Evolutionary conservation across 805 yeast genomes (phyloP).

Genomic region (Wickerhamomyces mucosus): DNA sequence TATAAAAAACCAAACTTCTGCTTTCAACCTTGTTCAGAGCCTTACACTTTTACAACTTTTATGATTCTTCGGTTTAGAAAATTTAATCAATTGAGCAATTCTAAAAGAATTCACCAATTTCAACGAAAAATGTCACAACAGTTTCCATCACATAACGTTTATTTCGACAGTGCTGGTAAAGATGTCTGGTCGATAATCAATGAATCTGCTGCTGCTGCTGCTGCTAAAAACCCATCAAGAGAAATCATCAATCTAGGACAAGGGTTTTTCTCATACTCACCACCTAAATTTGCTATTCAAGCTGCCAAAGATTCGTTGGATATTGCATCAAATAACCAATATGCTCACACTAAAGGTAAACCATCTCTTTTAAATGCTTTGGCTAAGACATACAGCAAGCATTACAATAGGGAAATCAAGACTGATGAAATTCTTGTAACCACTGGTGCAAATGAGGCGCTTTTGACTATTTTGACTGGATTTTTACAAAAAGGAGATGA

Average conservation of each 20-base stretch:
- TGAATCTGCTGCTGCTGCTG: constrained; percentile 83
- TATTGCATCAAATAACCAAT: constrained; percentile 74
- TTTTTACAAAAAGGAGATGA: constrained; percentile 84
- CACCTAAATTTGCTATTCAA: constrained; percentile 84
- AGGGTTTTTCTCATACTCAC: constrained; percentile 93
- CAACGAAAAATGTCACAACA: constrained; percentile 14
- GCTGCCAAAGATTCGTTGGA: constrained; percentile 75
- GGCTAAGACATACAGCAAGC: constrained; percentile 60
- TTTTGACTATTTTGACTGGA: constrained; percentile 76
- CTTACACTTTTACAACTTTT: too few relatives aligned
- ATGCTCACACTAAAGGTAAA: constrained; percentile 86
- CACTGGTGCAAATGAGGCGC: constrained; percentile 97
- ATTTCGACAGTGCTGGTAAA: constrained; percentile 63
- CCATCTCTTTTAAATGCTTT: constrained; percentile 65
- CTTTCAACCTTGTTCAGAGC: too few relatives aligned
- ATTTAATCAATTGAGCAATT: too few relatives aligned
- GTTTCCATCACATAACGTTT: constrained; percentile 47
- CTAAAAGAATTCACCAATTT: too few relatives aligned
- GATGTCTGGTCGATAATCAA: constrained; percentile 95
- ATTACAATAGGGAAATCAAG: constrained; percentile 47
- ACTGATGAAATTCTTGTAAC: constrained; percentile 67
- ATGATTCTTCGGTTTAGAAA: too few relatives aligned
- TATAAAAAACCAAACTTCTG: too few relatives aligned
- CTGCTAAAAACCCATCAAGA: constrained; percentile 55
- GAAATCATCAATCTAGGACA: constrained; percentile 88